Evolutionary conservation across 164 flowering plant species (phyloP).

Genomic region (Magnolia officinalis): DNA sequence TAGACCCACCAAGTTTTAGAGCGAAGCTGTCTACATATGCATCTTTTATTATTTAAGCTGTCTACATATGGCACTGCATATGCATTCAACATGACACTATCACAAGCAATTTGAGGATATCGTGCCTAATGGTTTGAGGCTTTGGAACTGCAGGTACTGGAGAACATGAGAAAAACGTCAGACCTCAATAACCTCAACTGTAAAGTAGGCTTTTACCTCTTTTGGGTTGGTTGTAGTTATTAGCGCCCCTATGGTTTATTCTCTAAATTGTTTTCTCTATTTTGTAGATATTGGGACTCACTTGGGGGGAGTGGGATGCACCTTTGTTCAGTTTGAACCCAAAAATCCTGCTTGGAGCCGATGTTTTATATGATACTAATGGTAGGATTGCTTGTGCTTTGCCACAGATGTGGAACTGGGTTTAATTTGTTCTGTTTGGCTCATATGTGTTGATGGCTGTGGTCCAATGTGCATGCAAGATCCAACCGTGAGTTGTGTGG

Average conservation of each 20-base stretch:
- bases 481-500: background rate
- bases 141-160: conserved; percentile 60
- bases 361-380: conserved; percentile 76
- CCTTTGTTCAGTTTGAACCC: conserved; percentile 57
- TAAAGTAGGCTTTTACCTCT: conserved; percentile 36
- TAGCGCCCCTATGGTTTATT: background rate
- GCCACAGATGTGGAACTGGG: background rate
- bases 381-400: conserved; percentile 35
- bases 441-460: background rate
- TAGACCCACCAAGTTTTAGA: no score
- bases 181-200: conserved; percentile 62
- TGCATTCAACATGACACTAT: no score
- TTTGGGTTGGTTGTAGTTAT: background rate
- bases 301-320: conserved; percentile 93
- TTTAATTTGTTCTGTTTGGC: background rate
- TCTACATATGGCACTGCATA: no score
- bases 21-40: no score
- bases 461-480: background rate
- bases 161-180: conserved; percentile 63
- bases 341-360: conserved; percentile 81
- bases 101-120: no score
- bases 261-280: background rate
- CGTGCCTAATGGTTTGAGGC: no score
- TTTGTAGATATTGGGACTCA: conserved; percentile 68
- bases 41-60: no score